Evolutionary conservation across 1,139 yeast genomes (phyloP).

Genomic region (Hemisphaericaspora xylanilytica): DNA sequence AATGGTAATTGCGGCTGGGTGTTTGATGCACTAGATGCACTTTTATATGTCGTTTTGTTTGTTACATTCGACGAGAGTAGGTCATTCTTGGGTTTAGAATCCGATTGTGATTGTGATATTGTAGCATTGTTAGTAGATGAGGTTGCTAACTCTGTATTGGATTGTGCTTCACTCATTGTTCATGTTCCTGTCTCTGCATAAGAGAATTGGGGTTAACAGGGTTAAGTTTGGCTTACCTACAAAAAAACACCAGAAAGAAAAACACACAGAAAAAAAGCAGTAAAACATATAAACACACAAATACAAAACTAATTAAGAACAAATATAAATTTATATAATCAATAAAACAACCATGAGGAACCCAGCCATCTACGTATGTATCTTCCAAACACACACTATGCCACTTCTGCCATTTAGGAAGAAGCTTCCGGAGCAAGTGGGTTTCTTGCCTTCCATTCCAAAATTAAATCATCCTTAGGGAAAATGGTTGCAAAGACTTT

Average conservation of each 20-base stretch:
- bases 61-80: not conserved
- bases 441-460: slow-evolving; percentile 69
- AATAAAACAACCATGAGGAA: not conserved
- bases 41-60: not conserved
- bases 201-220: no score
- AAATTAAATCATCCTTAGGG: slow-evolving; percentile 91
- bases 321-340: not conserved
- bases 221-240: no score
- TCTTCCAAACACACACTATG: no score
- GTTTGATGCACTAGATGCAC: not conserved
- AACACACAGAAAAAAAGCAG: no score
- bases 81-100: not conserved
- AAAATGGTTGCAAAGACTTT: slow-evolving; percentile 96
- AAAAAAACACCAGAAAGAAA: no score
- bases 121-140: not conserved
- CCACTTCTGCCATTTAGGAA: no score
- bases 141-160: not conserved
- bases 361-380: not conserved
- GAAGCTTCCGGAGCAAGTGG: slow-evolving; percentile 33
- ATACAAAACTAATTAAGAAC: no score
- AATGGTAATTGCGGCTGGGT: slow-evolving; percentile 3
- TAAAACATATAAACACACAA: no score
- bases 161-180: not conserved
- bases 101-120: not conserved
- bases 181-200: not conserved